These are phyloP conservation scores for Carex parvula DNA, from an alignment of 176 grass and related monocot genomes.

Conservation along the genomic window DNA sequence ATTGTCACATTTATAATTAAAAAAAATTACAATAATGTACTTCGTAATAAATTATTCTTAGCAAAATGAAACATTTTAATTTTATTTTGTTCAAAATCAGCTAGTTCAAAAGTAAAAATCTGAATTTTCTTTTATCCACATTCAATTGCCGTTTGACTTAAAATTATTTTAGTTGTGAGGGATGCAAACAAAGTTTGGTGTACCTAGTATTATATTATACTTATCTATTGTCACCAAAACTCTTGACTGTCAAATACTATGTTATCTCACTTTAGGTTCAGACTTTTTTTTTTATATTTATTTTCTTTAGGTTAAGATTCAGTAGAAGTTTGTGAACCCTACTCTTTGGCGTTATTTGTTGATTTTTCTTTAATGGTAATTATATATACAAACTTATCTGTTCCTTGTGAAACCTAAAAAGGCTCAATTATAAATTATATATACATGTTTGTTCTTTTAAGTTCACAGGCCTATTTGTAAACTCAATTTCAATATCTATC, in stretches of 20 bases:
- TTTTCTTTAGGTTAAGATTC: neutral
- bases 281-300: neutral
- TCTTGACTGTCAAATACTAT: slow-evolving; percentile 5
- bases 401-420: neutral
- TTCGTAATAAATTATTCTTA: too few relatives aligned
- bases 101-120: neutral
- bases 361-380: neutral
- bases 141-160: neutral
- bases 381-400: neutral
- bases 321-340: neutral
- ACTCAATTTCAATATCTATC: too few relatives aligned
- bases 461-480: too few relatives aligned
- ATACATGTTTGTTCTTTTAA: neutral
- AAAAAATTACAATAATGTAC: neutral
- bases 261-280: neutral
- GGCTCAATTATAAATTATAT: neutral
- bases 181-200: neutral
- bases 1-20: neutral
- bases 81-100: neutral
- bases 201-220: neutral
- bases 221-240: neutral
- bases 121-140: neutral
- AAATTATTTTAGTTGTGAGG: neutral
- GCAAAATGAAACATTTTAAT: neutral
- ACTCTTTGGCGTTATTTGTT: neutral